Evolutionary conservation across 75 land plant genomes (phyloP), one percentile per base, ranked within the genome.

Genomic region (Larix kaempferi): DNA sequence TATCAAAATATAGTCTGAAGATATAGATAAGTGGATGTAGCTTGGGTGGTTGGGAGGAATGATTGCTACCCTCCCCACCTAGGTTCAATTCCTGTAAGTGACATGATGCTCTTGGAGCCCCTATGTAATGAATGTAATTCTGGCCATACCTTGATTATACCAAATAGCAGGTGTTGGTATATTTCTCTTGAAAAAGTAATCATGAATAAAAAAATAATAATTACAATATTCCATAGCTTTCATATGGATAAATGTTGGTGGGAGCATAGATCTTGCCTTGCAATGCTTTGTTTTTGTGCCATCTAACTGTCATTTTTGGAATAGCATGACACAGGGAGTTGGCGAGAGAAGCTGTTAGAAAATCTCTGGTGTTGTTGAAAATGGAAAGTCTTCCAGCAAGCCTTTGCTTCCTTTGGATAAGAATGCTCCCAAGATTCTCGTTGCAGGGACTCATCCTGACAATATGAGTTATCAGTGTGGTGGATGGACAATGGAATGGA

Each of bases 291-390:
- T 0, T 64, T 19, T 21, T 3, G 39, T 66, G 11, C 22, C 21
- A 7, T 67, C 72, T 67, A 21, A 62, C 8, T 17, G 23, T 67
- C 19, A 14, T 22, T 67, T 67, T 11, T 67, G 23, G 52, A 21
- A 66, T 67, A 39, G 8, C 88, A 92, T 90, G 88, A 81, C 97
- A 94, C 74, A 82, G 95, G 61, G 86, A 85, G 16, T 71, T 94
- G 81, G 98, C 91, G 22, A 84, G 95, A 57, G 98, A 92, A 83
- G 98, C 98, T 56, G 98, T 94, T 15, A 85, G 98, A 78, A 94
- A 92, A 74, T 90, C 95, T 8, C 88, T 94, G 33, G 98, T 94
- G 44, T 88, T 94, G 12, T 66, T 94, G 65, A 92, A 81, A 93
- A 93, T 79, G 92, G 91, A 4, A 82, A 86, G 67, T 6, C 64